These are phyloP conservation scores for Hypocreales sp. DNA, from an alignment of 2,329 filamentous ascomycete species.

Conservation along the genomic window DNA sequence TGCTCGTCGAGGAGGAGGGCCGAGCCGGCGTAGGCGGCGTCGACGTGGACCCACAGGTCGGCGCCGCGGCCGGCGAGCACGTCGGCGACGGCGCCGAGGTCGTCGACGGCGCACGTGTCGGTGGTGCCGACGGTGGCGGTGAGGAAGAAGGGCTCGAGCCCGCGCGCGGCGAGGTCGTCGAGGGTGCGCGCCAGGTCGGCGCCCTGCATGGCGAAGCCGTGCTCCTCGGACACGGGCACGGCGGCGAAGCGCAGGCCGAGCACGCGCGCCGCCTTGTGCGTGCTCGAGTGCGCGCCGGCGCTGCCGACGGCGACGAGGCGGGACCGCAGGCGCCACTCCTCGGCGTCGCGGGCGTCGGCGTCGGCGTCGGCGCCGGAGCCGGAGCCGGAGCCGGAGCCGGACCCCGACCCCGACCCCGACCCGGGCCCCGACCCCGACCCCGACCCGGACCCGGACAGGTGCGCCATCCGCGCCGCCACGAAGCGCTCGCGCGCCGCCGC, in stretches of 20 bases:
- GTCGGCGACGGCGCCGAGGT: constrained; percentile 52
- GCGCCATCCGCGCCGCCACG: constrained; percentile 42
- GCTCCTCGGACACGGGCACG: constrained; percentile 44
- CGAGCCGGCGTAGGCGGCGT: constrained; percentile 83
- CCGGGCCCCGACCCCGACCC: too few relatives aligned
- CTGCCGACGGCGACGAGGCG: constrained; percentile 64
- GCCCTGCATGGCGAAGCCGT: constrained; percentile 58
- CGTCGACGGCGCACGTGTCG: constrained; percentile 74
- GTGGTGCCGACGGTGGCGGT: constrained; percentile 78
- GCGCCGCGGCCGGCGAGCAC: constrained; percentile 19
- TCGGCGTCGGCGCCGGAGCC: too few relatives aligned
- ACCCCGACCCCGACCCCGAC: too few relatives aligned
- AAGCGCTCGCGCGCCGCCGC: constrained; percentile 76
- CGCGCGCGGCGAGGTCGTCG: constrained; percentile 47
- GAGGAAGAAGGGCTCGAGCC: constrained; percentile 73
- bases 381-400: too few relatives aligned
- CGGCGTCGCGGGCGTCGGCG: constrained; percentile 52
- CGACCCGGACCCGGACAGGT: too few relatives aligned
- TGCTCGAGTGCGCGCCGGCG: constrained; percentile 66
- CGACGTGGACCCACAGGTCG: constrained; percentile 79
- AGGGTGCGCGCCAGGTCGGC: constrained; percentile 44
- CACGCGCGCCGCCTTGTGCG: constrained; percentile 76
- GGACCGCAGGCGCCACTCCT: constrained; percentile 39
- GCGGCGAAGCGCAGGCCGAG: constrained; percentile 68
- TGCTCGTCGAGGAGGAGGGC: constrained; percentile 72